A percentile compares a stretch with the other conserved stretches of the same genome.
Conservation (phyloP, 805 yeast species). For the Metschnikowia cubensis region DNA sequence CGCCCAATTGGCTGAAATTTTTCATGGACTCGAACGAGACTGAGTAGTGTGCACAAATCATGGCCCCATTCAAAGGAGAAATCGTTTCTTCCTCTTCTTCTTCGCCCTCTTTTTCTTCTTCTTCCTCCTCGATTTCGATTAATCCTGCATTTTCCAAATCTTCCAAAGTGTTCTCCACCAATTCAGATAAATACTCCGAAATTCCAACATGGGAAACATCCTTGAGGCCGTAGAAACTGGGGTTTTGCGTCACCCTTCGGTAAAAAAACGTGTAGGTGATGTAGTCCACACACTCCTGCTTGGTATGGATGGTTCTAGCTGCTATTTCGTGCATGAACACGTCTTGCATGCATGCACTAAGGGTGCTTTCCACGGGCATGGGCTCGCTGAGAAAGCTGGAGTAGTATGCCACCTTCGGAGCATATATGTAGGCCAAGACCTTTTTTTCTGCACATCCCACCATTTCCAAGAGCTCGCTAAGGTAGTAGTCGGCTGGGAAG, state of each 20-base stretch:
- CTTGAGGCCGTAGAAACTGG: slow-evolving; percentile 80
- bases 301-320: slow-evolving; percentile 53
- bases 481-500: slow-evolving; percentile 48
- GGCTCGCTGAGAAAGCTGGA: slow-evolving; percentile 68
- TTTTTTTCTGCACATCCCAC: slow-evolving; percentile 35
- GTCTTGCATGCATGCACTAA: slow-evolving; percentile 60
- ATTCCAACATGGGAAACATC: slow-evolving; percentile 63
- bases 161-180: slow-evolving; percentile 65
- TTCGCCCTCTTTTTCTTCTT: slow-evolving; percentile 34
- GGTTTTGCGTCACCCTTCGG: slow-evolving; percentile 74
- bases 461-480: slow-evolving; percentile 65
- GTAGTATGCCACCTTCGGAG: slow-evolving; percentile 57
- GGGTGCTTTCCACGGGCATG: slow-evolving; percentile 77
- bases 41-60: slow-evolving; percentile 71
- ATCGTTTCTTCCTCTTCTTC: slow-evolving; percentile 40
- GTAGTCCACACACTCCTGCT: slow-evolving; percentile 91
- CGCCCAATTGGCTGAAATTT: slow-evolving; percentile 50
- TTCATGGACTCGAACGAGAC: slow-evolving; percentile 66
- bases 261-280: slow-evolving; percentile 79
- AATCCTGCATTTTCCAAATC: slow-evolving; percentile 60
- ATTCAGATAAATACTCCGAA: slow-evolving; percentile 78
- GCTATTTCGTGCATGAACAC: slow-evolving; percentile 71
- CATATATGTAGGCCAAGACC: slow-evolving; percentile 55
- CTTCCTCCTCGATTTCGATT: slow-evolving; percentile 52
- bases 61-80: slow-evolving; percentile 61